phyloP scores from a whole-genome alignment of 1,284 basidiomycete species.

The Peniophora sp. region DNA sequence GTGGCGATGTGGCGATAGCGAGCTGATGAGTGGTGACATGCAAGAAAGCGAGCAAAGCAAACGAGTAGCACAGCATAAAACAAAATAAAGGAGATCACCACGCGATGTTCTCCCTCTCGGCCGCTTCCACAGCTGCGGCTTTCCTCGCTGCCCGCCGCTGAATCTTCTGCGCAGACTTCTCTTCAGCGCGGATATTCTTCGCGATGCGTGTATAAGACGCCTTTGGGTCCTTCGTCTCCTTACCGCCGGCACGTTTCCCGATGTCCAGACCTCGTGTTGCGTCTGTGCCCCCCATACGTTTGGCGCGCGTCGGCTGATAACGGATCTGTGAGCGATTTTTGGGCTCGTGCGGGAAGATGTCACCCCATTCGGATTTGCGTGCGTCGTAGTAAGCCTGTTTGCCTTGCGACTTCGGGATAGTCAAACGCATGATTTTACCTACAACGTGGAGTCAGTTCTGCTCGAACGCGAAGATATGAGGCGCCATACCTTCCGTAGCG shows the following conservation, averaged over 20 bases:
- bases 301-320: constrained; percentile 29
- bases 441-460: constrained; percentile 5
- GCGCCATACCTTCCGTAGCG: constrained; percentile 60
- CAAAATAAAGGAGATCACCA: too few species aligned
- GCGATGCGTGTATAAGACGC: constrained; percentile 35
- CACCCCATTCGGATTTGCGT: constrained; percentile 89
- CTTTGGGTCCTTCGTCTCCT: constrained; percentile 14
- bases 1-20: too few species aligned
- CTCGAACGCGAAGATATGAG: neutral
- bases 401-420: constrained; percentile 86
- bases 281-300: constrained; percentile 18
- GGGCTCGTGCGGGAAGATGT: constrained; percentile 85
- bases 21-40: too few species aligned
- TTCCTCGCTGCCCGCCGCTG: constrained; percentile 17
- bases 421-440: constrained; percentile 89
- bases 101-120: too few species aligned
- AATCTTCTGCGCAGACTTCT: constrained; percentile 19
- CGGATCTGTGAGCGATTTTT: constrained; percentile 69
- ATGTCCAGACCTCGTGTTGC: constrained; percentile 41
- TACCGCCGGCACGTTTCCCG: constrained; percentile 34
- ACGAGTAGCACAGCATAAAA: too few species aligned
- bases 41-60: too few species aligned
- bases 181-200: constrained; percentile 27
- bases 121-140: too few species aligned
- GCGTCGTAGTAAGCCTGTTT: constrained; percentile 95